These are phyloP conservation scores for Citrullus colocynthis DNA, from an alignment of 306 rosid genomes.

Conservation along the genomic window DNA sequence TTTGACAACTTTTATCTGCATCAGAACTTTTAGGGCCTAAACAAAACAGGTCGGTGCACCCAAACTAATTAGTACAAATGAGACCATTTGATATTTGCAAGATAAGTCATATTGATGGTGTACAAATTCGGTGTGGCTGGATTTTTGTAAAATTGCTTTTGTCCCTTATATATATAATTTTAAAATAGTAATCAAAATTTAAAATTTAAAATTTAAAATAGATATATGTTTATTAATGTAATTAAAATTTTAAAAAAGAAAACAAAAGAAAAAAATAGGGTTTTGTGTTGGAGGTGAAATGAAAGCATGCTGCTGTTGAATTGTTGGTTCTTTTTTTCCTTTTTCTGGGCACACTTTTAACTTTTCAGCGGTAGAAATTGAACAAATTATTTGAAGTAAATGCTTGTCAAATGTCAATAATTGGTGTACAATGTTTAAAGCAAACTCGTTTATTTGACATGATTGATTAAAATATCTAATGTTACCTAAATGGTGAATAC, in stretches of 20 bases:
- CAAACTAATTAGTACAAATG: background rate
- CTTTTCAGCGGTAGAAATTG: too few relatives aligned
- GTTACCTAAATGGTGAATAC: too few relatives aligned
- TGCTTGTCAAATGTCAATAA: too few relatives aligned
- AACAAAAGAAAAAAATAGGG: too few relatives aligned
- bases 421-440: too few relatives aligned
- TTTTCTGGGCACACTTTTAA: too few relatives aligned
- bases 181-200: background rate
- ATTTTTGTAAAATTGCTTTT: background rate
- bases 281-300: background rate
- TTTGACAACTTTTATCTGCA: background rate
- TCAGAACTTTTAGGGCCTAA: background rate
- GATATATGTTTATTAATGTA: too few relatives aligned
- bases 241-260: too few relatives aligned
- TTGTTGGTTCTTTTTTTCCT: background rate
- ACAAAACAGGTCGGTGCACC: constrained; percentile 1
- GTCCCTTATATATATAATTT: background rate
- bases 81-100: background rate
- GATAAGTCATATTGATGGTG: background rate
- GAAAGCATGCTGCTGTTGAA: background rate
- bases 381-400: too few relatives aligned
- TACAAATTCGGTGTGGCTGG: background rate
- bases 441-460: too few relatives aligned
- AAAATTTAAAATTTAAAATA: too few relatives aligned
- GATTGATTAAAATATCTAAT: too few relatives aligned